Conservation (phyloP, 1,139 yeast genomes). For the Saccharomycopsis hybrid region DNA sequence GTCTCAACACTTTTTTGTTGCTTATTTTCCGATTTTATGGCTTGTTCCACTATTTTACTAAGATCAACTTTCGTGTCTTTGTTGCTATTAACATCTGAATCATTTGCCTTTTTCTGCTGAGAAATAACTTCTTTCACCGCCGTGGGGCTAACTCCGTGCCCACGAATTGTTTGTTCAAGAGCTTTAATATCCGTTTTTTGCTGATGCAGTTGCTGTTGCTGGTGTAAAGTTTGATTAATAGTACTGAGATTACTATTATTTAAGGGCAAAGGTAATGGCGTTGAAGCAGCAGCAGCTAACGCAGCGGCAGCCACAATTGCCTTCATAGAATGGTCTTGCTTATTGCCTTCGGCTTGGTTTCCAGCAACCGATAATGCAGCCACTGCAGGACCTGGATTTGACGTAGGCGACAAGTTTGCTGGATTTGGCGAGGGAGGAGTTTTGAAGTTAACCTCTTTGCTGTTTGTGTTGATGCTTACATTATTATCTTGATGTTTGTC, state of each 20-base stretch:
- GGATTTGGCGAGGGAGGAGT: constrained; percentile 14
- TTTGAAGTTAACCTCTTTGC: neutral
- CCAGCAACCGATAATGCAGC: constrained; percentile 36
- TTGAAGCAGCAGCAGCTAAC: constrained; percentile 63
- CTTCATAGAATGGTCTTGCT: constrained; percentile 27
- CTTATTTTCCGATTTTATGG: neutral
- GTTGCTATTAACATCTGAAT: neutral
- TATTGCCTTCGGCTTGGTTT: constrained; percentile 1
- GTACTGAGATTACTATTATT: neutral
- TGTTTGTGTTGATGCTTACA: constrained; percentile 8
- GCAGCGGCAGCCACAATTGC: constrained; percentile 69
- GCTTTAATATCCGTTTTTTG: neutral
- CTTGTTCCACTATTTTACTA: neutral
- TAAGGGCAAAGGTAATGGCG: constrained; percentile 44
- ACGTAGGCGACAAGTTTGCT: constrained; percentile 21
- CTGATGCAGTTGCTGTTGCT: too few species aligned
- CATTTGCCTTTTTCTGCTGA: neutral
- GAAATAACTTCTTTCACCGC: neutral
- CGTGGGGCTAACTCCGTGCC: neutral
- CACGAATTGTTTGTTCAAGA: neutral
- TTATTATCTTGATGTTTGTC: constrained; percentile 1
- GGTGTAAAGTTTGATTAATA: too few species aligned
- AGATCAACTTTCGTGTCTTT: neutral
- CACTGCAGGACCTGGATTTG: constrained; percentile 45
- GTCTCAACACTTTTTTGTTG: neutral